These are phyloP conservation scores for Aquilaria sinensis DNA, from an alignment of 345 rosid species.

Conservation along the genomic window DNA sequence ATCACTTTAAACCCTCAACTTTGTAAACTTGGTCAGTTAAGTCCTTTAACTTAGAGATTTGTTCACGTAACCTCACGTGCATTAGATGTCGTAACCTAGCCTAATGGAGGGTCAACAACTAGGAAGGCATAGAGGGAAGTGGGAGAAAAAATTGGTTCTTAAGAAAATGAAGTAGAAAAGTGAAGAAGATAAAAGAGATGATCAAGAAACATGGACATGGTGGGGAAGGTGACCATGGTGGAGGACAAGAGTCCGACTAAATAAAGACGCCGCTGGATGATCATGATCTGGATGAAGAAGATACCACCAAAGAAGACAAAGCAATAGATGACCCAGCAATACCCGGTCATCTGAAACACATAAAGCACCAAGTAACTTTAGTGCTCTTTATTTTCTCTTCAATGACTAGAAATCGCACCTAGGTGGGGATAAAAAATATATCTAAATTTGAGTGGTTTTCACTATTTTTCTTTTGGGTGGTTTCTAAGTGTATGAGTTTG, in stretches of 20 bases:
- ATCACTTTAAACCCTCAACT: too few relatives aligned
- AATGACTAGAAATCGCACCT: not conserved
- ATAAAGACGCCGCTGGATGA: conserved; percentile 27
- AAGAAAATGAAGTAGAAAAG: conserved; percentile 70
- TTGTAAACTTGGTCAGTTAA: too few relatives aligned
- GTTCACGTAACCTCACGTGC: too few relatives aligned
- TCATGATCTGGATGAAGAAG: conserved; percentile 54
- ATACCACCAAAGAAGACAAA: conserved; percentile 41
- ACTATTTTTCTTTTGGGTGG: not conserved
- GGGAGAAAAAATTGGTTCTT: conserved; percentile 57
- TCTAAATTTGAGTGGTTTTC: not conserved
- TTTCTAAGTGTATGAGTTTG: conserved; percentile 24
- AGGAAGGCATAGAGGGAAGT: conserved; percentile 17
- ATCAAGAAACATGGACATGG: conserved; percentile 49
- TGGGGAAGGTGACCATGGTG: conserved; percentile 26
- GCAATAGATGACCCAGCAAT: conserved; percentile 32
- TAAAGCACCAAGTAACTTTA: conserved; percentile 37
- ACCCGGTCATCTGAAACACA: conserved; percentile 34
- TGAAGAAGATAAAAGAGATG: conserved; percentile 69
- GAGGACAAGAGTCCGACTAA: conserved; percentile 1
- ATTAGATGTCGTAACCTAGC: too few relatives aligned
- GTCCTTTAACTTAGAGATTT: too few relatives aligned
- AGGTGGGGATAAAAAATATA: not conserved
- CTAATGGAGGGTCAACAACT: too few relatives aligned
- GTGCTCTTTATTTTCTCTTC: not conserved